Evolutionary conservation across 2,329 filamentous ascomycete species (phyloP).

Genomic region (Thielaviopsis musarum): DNA sequence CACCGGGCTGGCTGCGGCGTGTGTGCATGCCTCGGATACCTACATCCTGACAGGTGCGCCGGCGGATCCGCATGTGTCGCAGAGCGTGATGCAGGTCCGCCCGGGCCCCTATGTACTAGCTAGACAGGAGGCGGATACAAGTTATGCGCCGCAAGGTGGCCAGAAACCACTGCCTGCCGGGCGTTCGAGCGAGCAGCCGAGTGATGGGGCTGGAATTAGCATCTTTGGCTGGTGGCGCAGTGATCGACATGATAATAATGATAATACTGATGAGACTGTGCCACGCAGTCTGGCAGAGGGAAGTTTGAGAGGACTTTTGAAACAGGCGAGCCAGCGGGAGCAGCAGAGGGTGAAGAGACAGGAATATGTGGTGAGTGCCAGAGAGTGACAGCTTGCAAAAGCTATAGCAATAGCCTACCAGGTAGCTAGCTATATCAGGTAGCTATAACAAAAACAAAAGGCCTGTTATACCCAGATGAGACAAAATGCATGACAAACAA

Average conservation of each 20-base stretch:
- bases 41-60: background rate
- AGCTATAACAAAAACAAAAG: too few relatives aligned
- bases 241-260: too few relatives aligned
- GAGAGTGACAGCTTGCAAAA: too few relatives aligned
- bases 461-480: too few relatives aligned
- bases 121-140: background rate
- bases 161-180: too few relatives aligned
- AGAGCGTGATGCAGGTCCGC: background rate
- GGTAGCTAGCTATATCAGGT: too few relatives aligned
- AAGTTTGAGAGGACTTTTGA: background rate
- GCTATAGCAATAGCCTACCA: too few relatives aligned
- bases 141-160: too few relatives aligned
- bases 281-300: background rate
- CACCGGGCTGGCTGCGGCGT: background rate
- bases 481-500: too few relatives aligned
- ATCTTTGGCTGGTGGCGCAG: too few relatives aligned
- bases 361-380: background rate
- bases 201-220: too few relatives aligned
- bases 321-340: background rate
- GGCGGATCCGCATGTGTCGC: background rate
- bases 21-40: conserved; percentile 21
- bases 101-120: background rate
- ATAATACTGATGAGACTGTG: background rate
- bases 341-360: background rate
- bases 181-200: too few relatives aligned